Base-by-base conservation (phyloP, 2,329 filamentous ascomycete genomes). In the Colletotrichum simmondsii region DNA sequence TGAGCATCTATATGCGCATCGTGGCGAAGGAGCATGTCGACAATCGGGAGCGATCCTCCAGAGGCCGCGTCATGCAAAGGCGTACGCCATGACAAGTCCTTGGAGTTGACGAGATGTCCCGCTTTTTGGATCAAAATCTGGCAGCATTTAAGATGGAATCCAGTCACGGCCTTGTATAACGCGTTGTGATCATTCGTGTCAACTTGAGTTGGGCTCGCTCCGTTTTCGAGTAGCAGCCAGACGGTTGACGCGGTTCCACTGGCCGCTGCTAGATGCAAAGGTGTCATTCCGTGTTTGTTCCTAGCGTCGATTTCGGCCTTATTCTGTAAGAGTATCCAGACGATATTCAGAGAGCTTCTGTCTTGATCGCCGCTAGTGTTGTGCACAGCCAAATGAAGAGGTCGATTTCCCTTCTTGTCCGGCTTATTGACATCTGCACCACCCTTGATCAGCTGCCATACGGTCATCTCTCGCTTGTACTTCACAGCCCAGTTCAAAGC, bases 391-490 rank as follows among this genome's bases (percentile, higher is more conserved):
- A 52, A 35, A 28, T 68, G 59, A 14, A 68, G 52, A 26, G 59
- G 52, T 8, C 26, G 66, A 5, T 14, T 30, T n/a, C 58, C 66
- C 26, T 52, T 30, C 12, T 52, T 49, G 32, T 68, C 66, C 14
- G 66, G 26, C 52, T 35, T 68, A 26, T 64, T 57, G 59, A 68
- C 59, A 26, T 68, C 59, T 24, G 66, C 66, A 4, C 66, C 30
- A 10, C 32, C 49, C 59, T 68, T 59, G 8, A 68, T 63, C 19
- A 68, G 32, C 35, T 57, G 24, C 66, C 59, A 64, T 2, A 37
- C 52, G 6, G 66, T 30, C 28, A 46, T 68, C 11, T 59, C 11
- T 6, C 59, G 66, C 49, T 46, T 46, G 26, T 68, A 64, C 8
- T 52, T 28, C 22, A 68, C 59, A 4, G 66, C 66, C 66, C 66